These are phyloP conservation scores for Chaetomium sp. DNA, from an alignment of 2,329 filamentous ascomycete genomes.

Conservation along the genomic window DNA sequence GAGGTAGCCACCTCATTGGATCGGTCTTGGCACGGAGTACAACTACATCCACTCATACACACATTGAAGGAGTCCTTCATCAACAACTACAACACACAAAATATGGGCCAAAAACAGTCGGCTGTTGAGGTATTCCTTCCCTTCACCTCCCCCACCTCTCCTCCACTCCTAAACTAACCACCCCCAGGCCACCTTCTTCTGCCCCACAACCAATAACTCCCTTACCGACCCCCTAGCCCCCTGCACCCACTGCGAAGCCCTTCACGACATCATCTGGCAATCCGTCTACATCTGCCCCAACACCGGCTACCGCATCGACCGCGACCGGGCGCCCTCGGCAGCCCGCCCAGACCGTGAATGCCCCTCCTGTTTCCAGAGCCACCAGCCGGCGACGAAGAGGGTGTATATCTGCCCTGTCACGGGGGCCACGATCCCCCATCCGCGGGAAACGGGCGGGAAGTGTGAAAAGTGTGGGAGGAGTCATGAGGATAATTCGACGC, in stretches of 20 bases:
- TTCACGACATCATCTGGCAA: constrained; percentile 25
- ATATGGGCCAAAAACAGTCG: constrained; percentile 19
- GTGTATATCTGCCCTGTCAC: constrained; percentile 25
- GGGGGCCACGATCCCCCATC: constrained; percentile 22
- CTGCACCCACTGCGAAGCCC: constrained; percentile 21
- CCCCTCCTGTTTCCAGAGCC: constrained; percentile 22
- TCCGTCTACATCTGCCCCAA: constrained; percentile 24
- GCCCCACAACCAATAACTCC: constrained; percentile 20
- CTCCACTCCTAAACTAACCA: neutral
- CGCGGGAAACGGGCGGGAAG: constrained; percentile 20
- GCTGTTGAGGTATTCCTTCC: neutral
- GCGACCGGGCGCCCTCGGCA: constrained; percentile 9
- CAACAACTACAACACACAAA: neutral
- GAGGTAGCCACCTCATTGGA: neutral
- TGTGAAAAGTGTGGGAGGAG: constrained; percentile 20
- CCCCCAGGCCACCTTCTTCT: constrained; percentile 20
- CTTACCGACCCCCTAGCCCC: constrained; percentile 18
- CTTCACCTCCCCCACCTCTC: neutral
- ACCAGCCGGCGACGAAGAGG: constrained; percentile 22
- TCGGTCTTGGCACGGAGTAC: too few species aligned
- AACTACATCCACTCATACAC: too few species aligned
- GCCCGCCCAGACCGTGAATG: constrained; percentile 19
- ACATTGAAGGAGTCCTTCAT: neutral
- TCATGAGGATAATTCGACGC: constrained; percentile 23
- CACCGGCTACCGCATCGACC: constrained; percentile 24